Evolutionary conservation across 139 green algal species (phyloP).

Genomic region (Prasinococcaceae sp.): DNA sequence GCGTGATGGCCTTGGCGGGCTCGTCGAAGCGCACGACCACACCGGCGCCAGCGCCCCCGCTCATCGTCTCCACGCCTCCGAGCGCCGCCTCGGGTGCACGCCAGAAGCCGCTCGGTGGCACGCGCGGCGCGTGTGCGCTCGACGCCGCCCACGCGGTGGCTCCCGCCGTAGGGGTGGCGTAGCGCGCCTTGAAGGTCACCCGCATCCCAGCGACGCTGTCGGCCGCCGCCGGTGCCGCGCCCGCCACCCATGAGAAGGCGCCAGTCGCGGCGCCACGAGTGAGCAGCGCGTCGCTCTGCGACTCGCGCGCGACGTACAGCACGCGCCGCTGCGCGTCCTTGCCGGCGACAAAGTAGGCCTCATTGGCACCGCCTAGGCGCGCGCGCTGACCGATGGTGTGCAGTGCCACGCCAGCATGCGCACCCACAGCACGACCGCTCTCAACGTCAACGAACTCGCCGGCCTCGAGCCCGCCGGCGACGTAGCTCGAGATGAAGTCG

Average conservation of each 20-base stretch:
- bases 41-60: not conserved
- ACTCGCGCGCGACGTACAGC: conserved; percentile 38
- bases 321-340: conserved; percentile 30
- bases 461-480: conserved; percentile 13
- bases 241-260: conserved; percentile 39
- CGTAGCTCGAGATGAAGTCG: conserved; percentile 55
- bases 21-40: conserved; percentile 31
- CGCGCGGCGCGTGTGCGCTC: not conserved
- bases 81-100: not conserved
- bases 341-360: conserved; percentile 47
- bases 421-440: conserved; percentile 23
- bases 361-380: conserved; percentile 33
- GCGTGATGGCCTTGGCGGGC: conserved; percentile 40
- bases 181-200: conserved; percentile 37
- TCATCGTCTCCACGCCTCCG: not conserved
- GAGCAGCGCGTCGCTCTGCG: conserved; percentile 44
- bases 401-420: conserved; percentile 37
- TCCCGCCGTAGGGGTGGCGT: conserved; percentile 22
- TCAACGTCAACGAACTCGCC: conserved; percentile 34
- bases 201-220: conserved; percentile 1
- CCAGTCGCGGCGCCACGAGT: conserved; percentile 26
- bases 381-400: conserved; percentile 60
- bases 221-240: conserved; percentile 1
- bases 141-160: not conserved
- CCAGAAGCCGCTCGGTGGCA: not conserved